Percentiles rank a stretch among this genome's conserved stretches.
phyloP scores from a whole-genome alignment of 2,329 filamentous ascomycete genomes.

The Hypoxylon sp. region DNA sequence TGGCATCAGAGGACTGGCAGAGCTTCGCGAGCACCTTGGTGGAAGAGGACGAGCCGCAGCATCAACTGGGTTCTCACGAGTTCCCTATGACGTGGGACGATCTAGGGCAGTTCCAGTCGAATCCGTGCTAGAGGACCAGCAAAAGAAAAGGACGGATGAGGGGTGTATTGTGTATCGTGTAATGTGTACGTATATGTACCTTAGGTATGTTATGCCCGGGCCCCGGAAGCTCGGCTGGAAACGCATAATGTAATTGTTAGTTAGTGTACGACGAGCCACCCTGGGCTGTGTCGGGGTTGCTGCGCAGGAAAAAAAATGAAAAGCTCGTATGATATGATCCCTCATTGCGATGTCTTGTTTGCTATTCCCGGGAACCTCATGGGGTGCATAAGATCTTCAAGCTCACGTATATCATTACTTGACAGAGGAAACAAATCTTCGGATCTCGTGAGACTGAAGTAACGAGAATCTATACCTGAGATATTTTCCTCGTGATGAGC shows the following conservation, averaged over 20 bases:
- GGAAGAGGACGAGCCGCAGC: slow-evolving; percentile 34
- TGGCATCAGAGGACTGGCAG: slow-evolving; percentile 45
- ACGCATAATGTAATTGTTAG: slow-evolving; percentile 39
- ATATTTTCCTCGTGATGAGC: no score
- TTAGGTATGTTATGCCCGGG: slow-evolving; percentile 37
- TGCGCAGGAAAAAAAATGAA: slow-evolving; percentile 16
- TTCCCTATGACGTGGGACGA: slow-evolving; percentile 48
- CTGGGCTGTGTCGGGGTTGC: slow-evolving; percentile 17
- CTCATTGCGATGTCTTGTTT: neutral
- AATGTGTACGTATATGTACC: slow-evolving; percentile 18
- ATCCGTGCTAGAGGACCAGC: slow-evolving; percentile 5
- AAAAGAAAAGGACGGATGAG: slow-evolving; percentile 16
- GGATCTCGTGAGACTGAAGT: neutral
- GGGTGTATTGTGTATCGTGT: slow-evolving; percentile 17
- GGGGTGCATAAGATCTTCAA: neutral
- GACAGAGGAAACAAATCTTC: no score
- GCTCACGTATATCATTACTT: neutral
- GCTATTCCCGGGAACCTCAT: neutral
- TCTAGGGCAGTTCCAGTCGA: slow-evolving; percentile 38
- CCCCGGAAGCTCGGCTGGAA: slow-evolving; percentile 34
- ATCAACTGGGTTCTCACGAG: slow-evolving; percentile 27
- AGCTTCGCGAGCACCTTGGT: slow-evolving; percentile 48
- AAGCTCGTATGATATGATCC: slow-evolving; percentile 7
- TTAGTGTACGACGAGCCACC: slow-evolving; percentile 7
- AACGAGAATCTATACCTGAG: neutral